These are phyloP conservation scores for Agapanthus africanus DNA, from an alignment of 106 monocot species.

Conservation along the genomic window DNA sequence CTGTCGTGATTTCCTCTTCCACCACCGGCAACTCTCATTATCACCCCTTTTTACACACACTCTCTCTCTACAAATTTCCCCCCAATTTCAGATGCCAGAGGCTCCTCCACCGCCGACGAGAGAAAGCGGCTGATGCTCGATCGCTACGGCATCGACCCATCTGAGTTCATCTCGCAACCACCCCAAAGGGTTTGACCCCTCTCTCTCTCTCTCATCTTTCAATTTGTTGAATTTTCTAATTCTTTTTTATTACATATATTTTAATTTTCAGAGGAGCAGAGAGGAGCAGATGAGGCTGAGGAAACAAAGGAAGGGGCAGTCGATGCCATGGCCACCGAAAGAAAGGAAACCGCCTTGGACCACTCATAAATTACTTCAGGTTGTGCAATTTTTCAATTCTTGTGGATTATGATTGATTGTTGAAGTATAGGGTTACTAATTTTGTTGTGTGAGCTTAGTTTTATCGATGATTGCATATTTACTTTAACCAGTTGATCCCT, in stretches of 20 bases:
- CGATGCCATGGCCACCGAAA: too few relatives aligned
- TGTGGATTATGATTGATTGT: too few relatives aligned
- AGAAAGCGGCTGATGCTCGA: conserved; percentile 40
- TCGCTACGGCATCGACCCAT: conserved; percentile 53
- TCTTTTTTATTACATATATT: not conserved
- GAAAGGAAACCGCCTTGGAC: conserved; percentile 46
- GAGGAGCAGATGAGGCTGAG: conserved; percentile 21
- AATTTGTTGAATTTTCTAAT: not conserved
- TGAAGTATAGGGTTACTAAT: too few relatives aligned
- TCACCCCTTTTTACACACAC: too few relatives aligned
- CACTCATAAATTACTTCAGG: conserved; percentile 83
- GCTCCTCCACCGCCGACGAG: conserved; percentile 22
- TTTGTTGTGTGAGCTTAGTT: not conserved
- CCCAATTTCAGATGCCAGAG: too few relatives aligned
- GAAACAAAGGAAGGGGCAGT: conserved; percentile 22
- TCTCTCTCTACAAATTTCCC: too few relatives aligned
- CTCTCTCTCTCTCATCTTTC: too few relatives aligned
- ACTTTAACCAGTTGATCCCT: not conserved
- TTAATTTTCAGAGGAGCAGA: conserved; percentile 16
- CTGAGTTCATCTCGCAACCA: conserved; percentile 28
- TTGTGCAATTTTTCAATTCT: too few relatives aligned
- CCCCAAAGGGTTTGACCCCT: conserved; percentile 25
- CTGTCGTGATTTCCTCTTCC: too few relatives aligned
- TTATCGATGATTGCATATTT: not conserved
- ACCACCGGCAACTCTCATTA: too few relatives aligned